Conservation (phyloP, 305 asterid species). For the Ilex paraguariensis region DNA sequence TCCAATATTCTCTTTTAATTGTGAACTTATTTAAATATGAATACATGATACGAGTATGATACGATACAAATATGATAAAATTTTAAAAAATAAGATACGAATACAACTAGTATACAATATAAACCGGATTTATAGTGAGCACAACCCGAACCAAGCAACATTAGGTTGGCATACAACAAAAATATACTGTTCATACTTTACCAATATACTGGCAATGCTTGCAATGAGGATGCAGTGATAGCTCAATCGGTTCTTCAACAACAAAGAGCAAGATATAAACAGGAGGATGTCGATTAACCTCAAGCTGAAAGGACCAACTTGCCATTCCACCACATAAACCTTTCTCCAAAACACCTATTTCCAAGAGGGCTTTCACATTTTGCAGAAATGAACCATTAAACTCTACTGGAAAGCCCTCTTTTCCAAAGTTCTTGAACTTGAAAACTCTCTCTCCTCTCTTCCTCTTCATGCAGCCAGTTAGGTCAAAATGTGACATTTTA, state of each 20-base stretch:
- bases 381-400: conserved; percentile 61
- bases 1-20: too few relatives aligned
- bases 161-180: too few relatives aligned
- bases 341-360: conserved; percentile 54
- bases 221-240: conserved; percentile 61
- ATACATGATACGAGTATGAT: too few relatives aligned
- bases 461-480: conserved; percentile 61
- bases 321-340: conserved; percentile 42
- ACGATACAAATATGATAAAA: too few relatives aligned
- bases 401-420: conserved; percentile 64
- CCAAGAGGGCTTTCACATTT: conserved; percentile 64
- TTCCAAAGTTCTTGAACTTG: conserved; percentile 77
- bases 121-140: too few relatives aligned
- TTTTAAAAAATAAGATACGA: too few relatives aligned
- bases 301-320: conserved; percentile 87
- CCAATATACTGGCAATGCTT: conserved; percentile 86
- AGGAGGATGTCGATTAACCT: conserved; percentile 69
- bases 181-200: conserved; percentile 7
- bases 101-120: too few relatives aligned
- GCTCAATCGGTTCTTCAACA: conserved; percentile 72
- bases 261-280: conserved; percentile 55
- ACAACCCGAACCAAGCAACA: neutral
- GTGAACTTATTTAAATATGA: too few relatives aligned
- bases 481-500: conserved; percentile 53
- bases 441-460: conserved; percentile 75